A percentile compares a stretch with the other conserved stretches of the same genome.
phyloP scores from a whole-genome alignment of 495 filamentous ascomycete species.

The Talaromyces nanjingensis region DNA sequence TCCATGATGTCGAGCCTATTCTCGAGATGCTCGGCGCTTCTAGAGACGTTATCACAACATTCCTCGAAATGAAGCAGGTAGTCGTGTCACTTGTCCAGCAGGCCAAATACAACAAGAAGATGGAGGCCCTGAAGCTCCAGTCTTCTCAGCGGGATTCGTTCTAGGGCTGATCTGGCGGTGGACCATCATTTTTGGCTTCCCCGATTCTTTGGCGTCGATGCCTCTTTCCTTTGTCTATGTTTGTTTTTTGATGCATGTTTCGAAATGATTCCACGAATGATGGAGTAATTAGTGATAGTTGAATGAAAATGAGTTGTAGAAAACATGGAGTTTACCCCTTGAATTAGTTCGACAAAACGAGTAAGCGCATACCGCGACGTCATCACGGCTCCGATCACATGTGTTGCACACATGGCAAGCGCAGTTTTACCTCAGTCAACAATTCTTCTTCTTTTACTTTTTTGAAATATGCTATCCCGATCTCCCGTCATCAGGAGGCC shows the following conservation, averaged over 20 bases:
- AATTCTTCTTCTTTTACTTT: neutral
- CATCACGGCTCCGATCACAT: conserved; percentile 6
- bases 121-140: neutral
- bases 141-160: neutral
- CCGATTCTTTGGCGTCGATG: neutral
- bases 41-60: neutral
- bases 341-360: neutral
- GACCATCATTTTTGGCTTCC: neutral
- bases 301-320: neutral
- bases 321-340: neutral
- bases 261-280: neutral
- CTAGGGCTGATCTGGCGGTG: conserved; percentile 2
- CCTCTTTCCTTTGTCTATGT: neutral
- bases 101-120: conserved; percentile 2
- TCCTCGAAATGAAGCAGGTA: conserved; percentile 6
- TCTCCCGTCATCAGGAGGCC: neutral
- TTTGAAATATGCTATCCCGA: neutral
- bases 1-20: conserved; percentile 44
- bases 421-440: neutral
- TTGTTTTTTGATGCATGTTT: neutral
- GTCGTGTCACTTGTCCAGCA: neutral
- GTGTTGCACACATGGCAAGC: neutral
- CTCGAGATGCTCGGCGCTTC: conserved; percentile 44
- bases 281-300: neutral
- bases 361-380: neutral